Evolutionary conservation across 2,329 filamentous ascomycete genomes (phyloP), one percentile per base, ranked within the genome.

Genomic region (Byssoonygena ceratinophila): DNA sequence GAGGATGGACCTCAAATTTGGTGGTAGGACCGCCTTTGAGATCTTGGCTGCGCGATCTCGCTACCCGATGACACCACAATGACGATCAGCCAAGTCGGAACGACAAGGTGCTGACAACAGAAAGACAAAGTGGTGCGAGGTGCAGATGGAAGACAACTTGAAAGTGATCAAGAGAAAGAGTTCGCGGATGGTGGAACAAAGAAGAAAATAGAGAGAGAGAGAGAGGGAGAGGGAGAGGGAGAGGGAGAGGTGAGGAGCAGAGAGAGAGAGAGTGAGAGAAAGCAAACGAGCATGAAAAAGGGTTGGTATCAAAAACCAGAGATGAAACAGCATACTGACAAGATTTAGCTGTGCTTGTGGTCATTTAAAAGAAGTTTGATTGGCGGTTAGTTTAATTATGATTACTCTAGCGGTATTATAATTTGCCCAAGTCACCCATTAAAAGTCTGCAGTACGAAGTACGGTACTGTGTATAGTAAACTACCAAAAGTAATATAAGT

Each of bases 191-290:
- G n/a, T n/a, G n/a, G n/a, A n/a, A n/a, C n/a, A n/a, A n/a, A n/a
- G n/a, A 63, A 63, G 60, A 60, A 58, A 57, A 55, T 61, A 53
- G 29, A 23, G 14, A 44, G 25, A 58, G 60, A 52, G 60, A 59
- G 58, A 59, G 58, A 48, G 55, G 56, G 51, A 55, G 55, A 58
- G 27, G 45, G 25, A 27, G 56, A 43, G 1, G 57, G 59, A 16
- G 55, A 48, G 22, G 20, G 34, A 44, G 29, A 46, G 34, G 45
- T 47, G 54, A 4, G 53, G n/a, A 11, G 46, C n/a, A 53, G 43
- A 40, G 55, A 23, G 25, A 58, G 58, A 43, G 54, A 43, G 23
- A 41, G 16, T 18, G 34, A 54, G 51, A 52, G 41, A 40, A 53
- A 47, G 50, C 12, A 20, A 54, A 46, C 41, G 45, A 48, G 46